Evolutionary conservation across 2,329 filamentous ascomycete species (phyloP), one percentile per base, ranked within the genome.

Genomic region (Ascosphaera acerosa): DNA sequence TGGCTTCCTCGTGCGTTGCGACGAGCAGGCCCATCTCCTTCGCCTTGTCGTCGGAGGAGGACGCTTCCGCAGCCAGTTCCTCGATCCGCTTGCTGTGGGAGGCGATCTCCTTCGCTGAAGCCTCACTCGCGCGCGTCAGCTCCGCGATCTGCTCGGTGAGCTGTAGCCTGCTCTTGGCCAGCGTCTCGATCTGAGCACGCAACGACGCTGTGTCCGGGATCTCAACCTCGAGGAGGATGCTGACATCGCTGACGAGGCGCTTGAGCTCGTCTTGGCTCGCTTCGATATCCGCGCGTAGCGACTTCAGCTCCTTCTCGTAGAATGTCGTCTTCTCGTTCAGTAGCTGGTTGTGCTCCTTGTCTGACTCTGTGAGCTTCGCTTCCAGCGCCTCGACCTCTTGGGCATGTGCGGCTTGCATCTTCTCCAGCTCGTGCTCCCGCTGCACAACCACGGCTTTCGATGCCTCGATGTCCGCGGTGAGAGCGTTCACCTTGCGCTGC

Each of bases 241-340:
- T 48, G 18, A 78, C 66, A 40, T 70, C 65, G 2, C 61, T 61
- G 12, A 72, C 67, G 27, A 75, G 58, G 43, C 66, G 69, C 43
- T 62, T 61, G 27, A 78, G 54, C 34, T 74, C 65, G 32, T 75
- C 64, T 18, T 68, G 64, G n/a, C 70, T 69, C 35, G 70, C 64
- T 1, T 59, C 52, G 19, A 76, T 64, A 27, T 77, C 70, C 18
- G 55, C 49, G 44, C 75, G 65, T 23, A 80, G 53, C 30, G 53
- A 45, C 45, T 62, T 62, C 35, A 73, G 53, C 0, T 64, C 54
- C 37, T 62, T 53, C 37, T 70, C 65, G 42, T 76, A 66, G 20
- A 64, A 57, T 4, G 54, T 49, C 36, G 74, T 64, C 46, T 72
- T 64, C 33, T 60, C 53, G 42, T 35, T 32, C n/a, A 44, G 34